phyloP scores from a whole-genome alignment of 805 yeast species.

The Nakazawaea wyomingensis region DNA sequence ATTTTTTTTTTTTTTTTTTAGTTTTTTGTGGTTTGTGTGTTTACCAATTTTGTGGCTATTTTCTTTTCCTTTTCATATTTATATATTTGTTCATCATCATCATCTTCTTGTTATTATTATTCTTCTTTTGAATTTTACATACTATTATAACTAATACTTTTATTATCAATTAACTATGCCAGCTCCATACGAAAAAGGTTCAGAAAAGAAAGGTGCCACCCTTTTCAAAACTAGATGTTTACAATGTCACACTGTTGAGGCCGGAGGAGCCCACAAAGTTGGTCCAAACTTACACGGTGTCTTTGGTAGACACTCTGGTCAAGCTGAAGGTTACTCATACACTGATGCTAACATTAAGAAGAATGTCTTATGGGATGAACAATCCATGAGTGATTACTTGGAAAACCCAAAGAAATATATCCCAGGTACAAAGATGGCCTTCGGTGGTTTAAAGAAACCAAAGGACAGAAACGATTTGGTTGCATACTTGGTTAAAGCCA shows the following conservation, averaged over 20 bases:
- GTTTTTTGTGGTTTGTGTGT: not conserved
- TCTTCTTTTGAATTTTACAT: too few species aligned
- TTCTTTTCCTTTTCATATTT: not conserved
- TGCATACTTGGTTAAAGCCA: slow-evolving; percentile 66
- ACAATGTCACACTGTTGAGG: slow-evolving; percentile 97
- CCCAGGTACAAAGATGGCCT: slow-evolving; percentile 99
- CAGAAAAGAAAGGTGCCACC: slow-evolving; percentile 93
- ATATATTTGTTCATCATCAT: not conserved
- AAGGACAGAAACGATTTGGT: slow-evolving; percentile 97
- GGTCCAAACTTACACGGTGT: slow-evolving; percentile 98
- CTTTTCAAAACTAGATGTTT: slow-evolving; percentile 98
- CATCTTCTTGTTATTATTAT: not conserved
- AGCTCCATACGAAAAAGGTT: slow-evolving; percentile 45
- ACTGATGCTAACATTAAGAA: slow-evolving; percentile 98
- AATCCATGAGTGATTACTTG: slow-evolving; percentile 89
- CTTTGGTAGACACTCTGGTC: slow-evolving; percentile 88
- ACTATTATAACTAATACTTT: slow-evolving; percentile 8
- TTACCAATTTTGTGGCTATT: too few species aligned
- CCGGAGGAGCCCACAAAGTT: slow-evolving; percentile 96
- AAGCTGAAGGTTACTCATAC: slow-evolving; percentile 89
- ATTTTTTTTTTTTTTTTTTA: too few species aligned
- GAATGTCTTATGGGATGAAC: slow-evolving; percentile 83
- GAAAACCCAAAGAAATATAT: slow-evolving; percentile 99
- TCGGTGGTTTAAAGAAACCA: slow-evolving; percentile 98
- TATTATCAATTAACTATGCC: slow-evolving; percentile 23